Evolutionary conservation across 176 grass and related monocot species (phyloP), one percentile per base, ranked within the genome.

Genomic region (maize (Zea mays)): DNA sequence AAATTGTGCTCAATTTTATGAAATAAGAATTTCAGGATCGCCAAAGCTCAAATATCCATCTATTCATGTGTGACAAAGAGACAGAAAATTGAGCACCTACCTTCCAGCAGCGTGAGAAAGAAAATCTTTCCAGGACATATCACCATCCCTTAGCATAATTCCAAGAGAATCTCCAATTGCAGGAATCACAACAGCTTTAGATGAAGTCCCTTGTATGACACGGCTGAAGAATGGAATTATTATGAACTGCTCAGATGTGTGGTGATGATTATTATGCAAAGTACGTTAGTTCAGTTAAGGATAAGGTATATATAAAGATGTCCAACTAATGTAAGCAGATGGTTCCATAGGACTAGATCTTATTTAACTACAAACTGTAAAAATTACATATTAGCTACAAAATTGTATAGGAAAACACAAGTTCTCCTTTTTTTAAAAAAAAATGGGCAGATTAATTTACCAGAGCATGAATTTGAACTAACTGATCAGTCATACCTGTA

Each of bases 91-190:
- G 57, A 48, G 17, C 56, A 35, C 66, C 67, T 80, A 88, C 86
- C 86, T 88, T 65, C 82, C 78, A 80, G 85, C 75, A 82, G 89
- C 67, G 48, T 8, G 48, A 55, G 84, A 86, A 45, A 94, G 72
- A 79, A 98, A 94, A 86, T 90, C 80, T 82, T 92, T 86, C 95
- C 95, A 98, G 42, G 91, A 85, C 17, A 98, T 67, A 83, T 98
- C 95, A 79, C 85, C 82, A 77, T 67, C 80, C 73, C 91, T 98
- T 63, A 90, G 68, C 75, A 82, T 74, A 81, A 98, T 55, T 84
- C 87, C 85, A 75, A 92, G 58, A 75, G 62, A 59, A 2, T 69
- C 80, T 81, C 85, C 91, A 76, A 49, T 75, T 50, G 77, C 84
- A 84, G 91, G 91, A 69, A 98, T 83, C 57, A 94, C 78, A 80